Conservation (phyloP, 2,329 filamentous ascomycete genomes). For the Aspergillus ochraceoroseus region DNA sequence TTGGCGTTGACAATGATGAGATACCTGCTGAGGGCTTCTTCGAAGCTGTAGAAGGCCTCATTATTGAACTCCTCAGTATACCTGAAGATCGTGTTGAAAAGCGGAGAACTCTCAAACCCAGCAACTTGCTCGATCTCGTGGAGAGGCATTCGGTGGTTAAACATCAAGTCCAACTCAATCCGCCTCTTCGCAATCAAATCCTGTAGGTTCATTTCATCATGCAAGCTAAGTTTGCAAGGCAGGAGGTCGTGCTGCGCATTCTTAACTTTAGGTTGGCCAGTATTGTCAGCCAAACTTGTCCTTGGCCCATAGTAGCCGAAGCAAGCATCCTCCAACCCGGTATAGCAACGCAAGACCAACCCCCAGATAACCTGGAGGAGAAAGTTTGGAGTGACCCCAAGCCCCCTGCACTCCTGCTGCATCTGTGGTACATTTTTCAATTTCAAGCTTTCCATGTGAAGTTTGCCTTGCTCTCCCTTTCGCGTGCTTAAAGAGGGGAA, state of each 20-base stretch:
- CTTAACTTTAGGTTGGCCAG: not conserved
- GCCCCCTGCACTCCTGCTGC: constrained; percentile 23
- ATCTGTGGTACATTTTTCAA: constrained; percentile 23
- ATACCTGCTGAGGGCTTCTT: constrained; percentile 15
- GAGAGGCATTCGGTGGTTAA: constrained; percentile 22
- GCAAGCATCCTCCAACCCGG: constrained; percentile 43
- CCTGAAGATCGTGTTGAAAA: constrained; percentile 34
- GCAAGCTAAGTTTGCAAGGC: constrained; percentile 25
- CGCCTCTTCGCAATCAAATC: constrained; percentile 24
- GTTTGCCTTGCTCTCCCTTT: constrained; percentile 4
- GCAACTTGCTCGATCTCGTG: constrained; percentile 26
- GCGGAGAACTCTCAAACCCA: constrained; percentile 20
- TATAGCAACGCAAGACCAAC: constrained; percentile 42
- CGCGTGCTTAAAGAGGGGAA: constrained; percentile 36
- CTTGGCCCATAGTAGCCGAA: constrained; percentile 43
- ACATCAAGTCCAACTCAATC: constrained; percentile 18
- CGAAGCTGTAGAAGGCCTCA: constrained; percentile 6
- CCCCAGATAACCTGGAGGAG: constrained; percentile 45
- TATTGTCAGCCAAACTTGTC: too few species aligned
- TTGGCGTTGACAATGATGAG: constrained; percentile 30
- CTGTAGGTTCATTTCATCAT: constrained; percentile 23
- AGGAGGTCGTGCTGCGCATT: constrained; percentile 23
- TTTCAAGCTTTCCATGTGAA: constrained; percentile 17
- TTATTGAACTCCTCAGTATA: constrained; percentile 15
- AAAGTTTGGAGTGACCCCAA: constrained; percentile 20